Percentiles rank a stretch among this genome's conserved stretches.
Evolutionary conservation across 2,329 filamentous ascomycete genomes (phyloP).

Genomic region (Stenocarpella maydis): DNA sequence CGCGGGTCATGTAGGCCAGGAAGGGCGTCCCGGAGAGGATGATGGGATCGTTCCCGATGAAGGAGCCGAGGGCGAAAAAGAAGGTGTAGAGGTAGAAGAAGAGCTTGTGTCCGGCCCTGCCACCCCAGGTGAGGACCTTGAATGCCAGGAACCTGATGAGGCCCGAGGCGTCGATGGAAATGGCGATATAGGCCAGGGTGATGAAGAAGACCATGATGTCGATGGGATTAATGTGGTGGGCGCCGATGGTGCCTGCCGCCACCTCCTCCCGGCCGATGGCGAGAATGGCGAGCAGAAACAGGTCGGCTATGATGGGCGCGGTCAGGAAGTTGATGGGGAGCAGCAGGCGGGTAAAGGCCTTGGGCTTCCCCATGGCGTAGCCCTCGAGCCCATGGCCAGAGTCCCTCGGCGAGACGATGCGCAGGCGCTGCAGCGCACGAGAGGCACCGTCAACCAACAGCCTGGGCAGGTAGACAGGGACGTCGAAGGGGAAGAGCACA

Average conservation of each 20-base stretch:
- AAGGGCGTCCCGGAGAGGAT: slow-evolving; percentile 79
- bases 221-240: slow-evolving; percentile 71
- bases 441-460: slow-evolving; percentile 54
- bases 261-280: slow-evolving; percentile 75
- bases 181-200: slow-evolving; percentile 77
- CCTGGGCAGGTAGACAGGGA: slow-evolving; percentile 68
- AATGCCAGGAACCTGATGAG: slow-evolving; percentile 76
- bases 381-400: neutral
- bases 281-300: slow-evolving; percentile 74
- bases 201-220: slow-evolving; percentile 81
- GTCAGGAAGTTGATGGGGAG: slow-evolving; percentile 78
- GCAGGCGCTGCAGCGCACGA: slow-evolving; percentile 51
- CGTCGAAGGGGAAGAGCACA: slow-evolving; percentile 73
- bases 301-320: slow-evolving; percentile 73
- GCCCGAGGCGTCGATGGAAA: slow-evolving; percentile 79
- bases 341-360: slow-evolving; percentile 56
- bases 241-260: slow-evolving; percentile 71
- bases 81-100: slow-evolving; percentile 79
- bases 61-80: slow-evolving; percentile 72
- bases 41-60: slow-evolving; percentile 79
- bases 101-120: slow-evolving; percentile 70
- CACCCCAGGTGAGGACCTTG: slow-evolving; percentile 73
- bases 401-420: slow-evolving; percentile 53
- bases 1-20: slow-evolving; percentile 78
- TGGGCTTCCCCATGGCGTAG: slow-evolving; percentile 26